A percentile compares a stretch with the other conserved stretches of the same genome.
phyloP scores from a whole-genome alignment of 2,329 filamentous ascomycete species.

The Penicillium janthinellum region DNA sequence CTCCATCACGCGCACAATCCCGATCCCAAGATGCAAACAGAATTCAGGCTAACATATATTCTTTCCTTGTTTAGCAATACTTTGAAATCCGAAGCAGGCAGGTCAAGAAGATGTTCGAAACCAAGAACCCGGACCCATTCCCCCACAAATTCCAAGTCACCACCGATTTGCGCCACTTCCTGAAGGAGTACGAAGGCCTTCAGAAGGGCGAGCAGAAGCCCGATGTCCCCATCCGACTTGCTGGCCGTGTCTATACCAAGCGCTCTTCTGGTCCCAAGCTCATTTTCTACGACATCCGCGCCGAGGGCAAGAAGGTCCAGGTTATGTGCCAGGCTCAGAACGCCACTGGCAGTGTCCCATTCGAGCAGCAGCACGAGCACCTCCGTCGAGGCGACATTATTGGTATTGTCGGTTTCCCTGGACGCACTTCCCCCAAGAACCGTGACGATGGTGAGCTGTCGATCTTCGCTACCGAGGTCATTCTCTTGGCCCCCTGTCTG shows the following conservation, averaged over 20 bases:
- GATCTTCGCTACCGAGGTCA: conserved; percentile 85
- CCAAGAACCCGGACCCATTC: conserved; percentile 78
- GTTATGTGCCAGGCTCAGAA: conserved; percentile 90
- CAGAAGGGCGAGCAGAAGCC: conserved; percentile 84
- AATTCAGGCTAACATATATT: conserved; percentile 11
- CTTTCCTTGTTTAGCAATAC: conserved; percentile 66
- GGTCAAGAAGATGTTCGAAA: conserved; percentile 74
- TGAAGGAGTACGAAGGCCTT: conserved; percentile 71
- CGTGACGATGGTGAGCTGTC: conserved; percentile 87
- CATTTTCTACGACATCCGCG: conserved; percentile 85
- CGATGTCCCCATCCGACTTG: conserved; percentile 74
- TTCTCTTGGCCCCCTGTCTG: conserved; percentile 85
- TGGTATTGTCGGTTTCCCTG: conserved; percentile 80
- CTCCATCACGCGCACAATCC: background rate
- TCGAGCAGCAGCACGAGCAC: conserved; percentile 86
- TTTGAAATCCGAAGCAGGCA: conserved; percentile 90
- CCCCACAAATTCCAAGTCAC: conserved; percentile 91
- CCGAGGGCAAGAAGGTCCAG: conserved; percentile 77
- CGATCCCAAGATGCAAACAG: background rate
- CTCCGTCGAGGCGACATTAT: conserved; percentile 91
- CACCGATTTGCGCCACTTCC: conserved; percentile 79
- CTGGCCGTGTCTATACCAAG: conserved; percentile 87
- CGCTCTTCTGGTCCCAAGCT: conserved; percentile 80
- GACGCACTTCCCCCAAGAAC: conserved; percentile 85
- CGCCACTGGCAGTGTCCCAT: conserved; percentile 67